Base-by-base conservation (phyloP, 2,329 filamentous ascomycete species). In the Monosporascus sp. region DNA sequence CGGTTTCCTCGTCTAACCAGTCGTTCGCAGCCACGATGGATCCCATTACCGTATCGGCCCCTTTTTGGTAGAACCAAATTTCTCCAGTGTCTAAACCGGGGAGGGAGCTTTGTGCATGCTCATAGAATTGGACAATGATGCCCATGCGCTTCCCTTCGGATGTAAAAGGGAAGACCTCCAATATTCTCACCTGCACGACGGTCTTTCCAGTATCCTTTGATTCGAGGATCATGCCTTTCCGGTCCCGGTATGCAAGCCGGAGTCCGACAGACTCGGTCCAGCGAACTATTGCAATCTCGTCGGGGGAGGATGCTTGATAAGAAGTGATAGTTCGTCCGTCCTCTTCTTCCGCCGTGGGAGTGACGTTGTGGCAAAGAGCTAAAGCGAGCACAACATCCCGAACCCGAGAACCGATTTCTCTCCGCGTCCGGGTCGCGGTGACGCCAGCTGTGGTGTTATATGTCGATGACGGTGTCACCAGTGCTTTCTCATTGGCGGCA, bases 101-200 rank as follows among this genome's bases (percentile, higher is more conserved):
- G 7, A 67, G 61, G 1, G 79, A 75, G 3, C 78, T 67, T 2
- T 80, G 73, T 1, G 77, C 76, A 35, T 77, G 76, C 15, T 87
- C 81, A 27, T 86, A 78, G 65, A 97, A 97, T 61, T 92, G 88
- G 20, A 97, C 90, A 56, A 99, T 87, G 54, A 99, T 93, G 9
- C 95, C 94, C 94, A 99, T 99, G 50, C 94, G 85, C 73, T 99
- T 99, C 60, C 93, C 93, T 60, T 97, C 94, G 0, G 92, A 97
- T 0, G 94, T 99, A 68, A 99, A 99, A 0, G 95, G 95, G 63
- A 99, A 99, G 2, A 97, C 85, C 45, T 97, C 93, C 4, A 97
- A 78, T 48, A 99, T 95, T 52, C 87, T 85, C 25, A 96, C 93
- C 24, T 86, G 86, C 25, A 99, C 90, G 3, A 94, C 88, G 0